phyloP scores from a whole-genome alignment of 2,329 filamentous ascomycete genomes.

The Fusarium verrucosum region DNA sequence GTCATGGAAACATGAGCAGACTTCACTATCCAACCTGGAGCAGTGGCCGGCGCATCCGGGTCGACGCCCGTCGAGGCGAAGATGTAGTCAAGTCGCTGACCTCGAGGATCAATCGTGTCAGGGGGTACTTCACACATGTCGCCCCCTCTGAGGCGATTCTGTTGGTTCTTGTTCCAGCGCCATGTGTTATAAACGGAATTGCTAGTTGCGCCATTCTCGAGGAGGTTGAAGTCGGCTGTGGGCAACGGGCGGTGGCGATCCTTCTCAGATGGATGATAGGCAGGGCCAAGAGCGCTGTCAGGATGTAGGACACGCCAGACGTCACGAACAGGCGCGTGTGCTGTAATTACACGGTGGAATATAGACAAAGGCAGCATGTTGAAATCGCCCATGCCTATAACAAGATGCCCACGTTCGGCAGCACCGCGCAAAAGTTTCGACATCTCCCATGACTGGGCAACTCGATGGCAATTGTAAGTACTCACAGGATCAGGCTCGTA shows the following conservation, averaged over 20 bases:
- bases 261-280: constrained; percentile 72
- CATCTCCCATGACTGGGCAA: constrained; percentile 94
- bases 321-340: constrained; percentile 80
- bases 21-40: constrained; percentile 72
- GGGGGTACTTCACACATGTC: constrained; percentile 68
- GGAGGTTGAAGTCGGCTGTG: constrained; percentile 79
- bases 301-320: constrained; percentile 87
- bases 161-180: constrained; percentile 81
- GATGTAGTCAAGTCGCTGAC: constrained; percentile 94
- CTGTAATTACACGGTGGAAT: constrained; percentile 82
- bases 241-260: constrained; percentile 74
- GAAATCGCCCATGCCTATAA: constrained; percentile 90
- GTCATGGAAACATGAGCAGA: constrained; percentile 80
- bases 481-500: constrained; percentile 84
- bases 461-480: constrained; percentile 89
- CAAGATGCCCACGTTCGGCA: constrained; percentile 81
- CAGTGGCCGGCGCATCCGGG: constrained; percentile 45
- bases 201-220: constrained; percentile 85
- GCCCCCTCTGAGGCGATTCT: constrained; percentile 70
- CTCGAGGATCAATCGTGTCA: constrained; percentile 73
- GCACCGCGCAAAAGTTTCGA: constrained; percentile 87
- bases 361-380: constrained; percentile 94
- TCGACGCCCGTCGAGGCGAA: constrained; percentile 72
- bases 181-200: constrained; percentile 90
- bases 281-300: constrained; percentile 80